Evolutionary conservation across 208 protist genomes (phyloP).

Genomic region (Phytomonas sp.): DNA sequence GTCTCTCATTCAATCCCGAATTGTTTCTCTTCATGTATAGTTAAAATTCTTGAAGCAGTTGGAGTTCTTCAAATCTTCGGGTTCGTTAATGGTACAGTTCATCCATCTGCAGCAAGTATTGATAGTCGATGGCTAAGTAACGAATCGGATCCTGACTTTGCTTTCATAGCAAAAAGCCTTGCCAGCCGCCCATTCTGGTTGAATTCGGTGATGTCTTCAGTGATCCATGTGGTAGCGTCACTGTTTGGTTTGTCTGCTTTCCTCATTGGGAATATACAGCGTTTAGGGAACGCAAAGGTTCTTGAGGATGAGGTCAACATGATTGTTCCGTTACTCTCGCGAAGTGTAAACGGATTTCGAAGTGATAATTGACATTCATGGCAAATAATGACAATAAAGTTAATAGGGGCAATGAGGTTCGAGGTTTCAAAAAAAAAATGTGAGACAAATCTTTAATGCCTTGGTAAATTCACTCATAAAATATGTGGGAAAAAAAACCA

Average conservation of each 20-base stretch:
- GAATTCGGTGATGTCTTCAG: constrained; percentile 16
- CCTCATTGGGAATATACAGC: constrained; percentile 59
- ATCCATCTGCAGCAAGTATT: background rate
- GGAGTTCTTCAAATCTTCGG: background rate
- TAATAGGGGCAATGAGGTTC: background rate
- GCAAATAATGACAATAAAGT: background rate
- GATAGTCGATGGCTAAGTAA: background rate
- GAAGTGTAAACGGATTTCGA: background rate
- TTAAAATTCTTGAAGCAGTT: background rate
- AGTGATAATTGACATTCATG: background rate
- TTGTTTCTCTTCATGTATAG: background rate
- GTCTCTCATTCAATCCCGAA: background rate
- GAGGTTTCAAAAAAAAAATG: too few species aligned
- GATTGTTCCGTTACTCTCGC: background rate
- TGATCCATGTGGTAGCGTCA: constrained; percentile 21
- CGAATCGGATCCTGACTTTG: constrained; percentile 19
- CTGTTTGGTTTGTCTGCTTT: constrained; percentile 29
- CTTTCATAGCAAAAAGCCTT: constrained; percentile 22
- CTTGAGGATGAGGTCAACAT: constrained; percentile 44
- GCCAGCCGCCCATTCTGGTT: constrained; percentile 21
- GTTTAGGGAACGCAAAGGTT: constrained; percentile 55
- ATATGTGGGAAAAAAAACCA: too few species aligned
- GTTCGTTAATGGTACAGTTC: background rate
- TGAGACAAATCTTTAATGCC: too few species aligned
- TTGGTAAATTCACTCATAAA: too few species aligned